Base-by-base conservation (phyloP, 495 filamentous ascomycete species). In the Pseudomonodictys pantanalensis region DNA sequence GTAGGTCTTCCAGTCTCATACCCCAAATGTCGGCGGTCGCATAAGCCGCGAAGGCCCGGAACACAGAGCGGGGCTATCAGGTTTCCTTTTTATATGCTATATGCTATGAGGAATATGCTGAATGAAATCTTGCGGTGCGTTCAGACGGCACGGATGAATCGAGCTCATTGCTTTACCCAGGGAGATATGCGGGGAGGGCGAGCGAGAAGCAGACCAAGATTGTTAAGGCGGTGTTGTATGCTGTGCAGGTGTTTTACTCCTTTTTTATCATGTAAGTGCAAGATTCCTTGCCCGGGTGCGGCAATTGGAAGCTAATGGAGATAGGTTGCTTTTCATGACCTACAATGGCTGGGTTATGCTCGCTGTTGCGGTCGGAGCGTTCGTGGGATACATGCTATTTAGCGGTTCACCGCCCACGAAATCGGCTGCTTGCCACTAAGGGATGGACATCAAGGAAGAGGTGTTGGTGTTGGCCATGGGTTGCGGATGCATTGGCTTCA, bases 301-400 rank as follows among this genome's bases (percentile, higher is more conserved):
- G 18, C 24, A 30, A 51, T 51, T 28, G 8, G 46, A 23, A 52
- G 24, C 46, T 35, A 7, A 24, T n/a, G 20, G 1, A 48, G 23
- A 30, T 46, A 98, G 93, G 93, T 77, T 99, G 60, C 77, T 99
- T 20, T 99, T 99, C 75, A 99, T 99, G 93, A 99, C 95, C 2
- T 99, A 99, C 72, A 99, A 99, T 65, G 93, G 95, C 15, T 91
- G 86, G 80, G 86, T 99, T 55, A 99, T 99, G 93, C 72, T 96
- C 59, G 81, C 92, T 0, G 90, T 97, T 10, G 89, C 87, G 10
- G 78, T 92, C 11, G 93, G 93, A 22, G 92, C 92, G 0, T 95
- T 92, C 51, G 66, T 96, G 42, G 93, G 93, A 33, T 96, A 95
- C 70, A 68, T 96, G 24, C 64, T 86, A 38, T 99, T 96, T 74